Conservation (phyloP, 192 early-diverging fungal genomes). For the Umbelopsis sp. region DNA sequence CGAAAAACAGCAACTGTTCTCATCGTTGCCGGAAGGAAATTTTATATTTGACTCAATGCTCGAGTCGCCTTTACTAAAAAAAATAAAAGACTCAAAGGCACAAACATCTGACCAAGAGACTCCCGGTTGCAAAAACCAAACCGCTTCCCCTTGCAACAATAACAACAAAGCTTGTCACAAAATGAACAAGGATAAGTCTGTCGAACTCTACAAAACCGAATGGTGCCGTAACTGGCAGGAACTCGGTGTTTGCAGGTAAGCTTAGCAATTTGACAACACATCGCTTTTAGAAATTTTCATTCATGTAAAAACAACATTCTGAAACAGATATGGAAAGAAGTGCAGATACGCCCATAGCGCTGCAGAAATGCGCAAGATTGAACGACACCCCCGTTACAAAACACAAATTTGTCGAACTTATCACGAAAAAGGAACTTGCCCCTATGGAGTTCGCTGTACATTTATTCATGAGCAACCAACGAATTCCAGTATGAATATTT, state of each 20-base stretch:
- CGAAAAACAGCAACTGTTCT: conserved; percentile 3
- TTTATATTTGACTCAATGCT: not conserved
- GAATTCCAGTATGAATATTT: not conserved
- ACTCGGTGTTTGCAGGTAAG: conserved; percentile 50
- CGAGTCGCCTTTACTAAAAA: not conserved
- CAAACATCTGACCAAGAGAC: not conserved
- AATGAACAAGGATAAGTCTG: conserved; percentile 6
- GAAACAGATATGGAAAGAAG: conserved; percentile 79
- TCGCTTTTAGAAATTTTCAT: not conserved
- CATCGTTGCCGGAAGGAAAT: not conserved
- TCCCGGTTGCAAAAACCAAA: not conserved
- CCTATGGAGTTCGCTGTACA: conserved; percentile 93
- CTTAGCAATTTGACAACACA: not conserved
- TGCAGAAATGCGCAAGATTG: conserved; percentile 76
- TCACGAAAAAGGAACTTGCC: conserved; percentile 85
- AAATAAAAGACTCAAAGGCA: conserved; percentile 1
- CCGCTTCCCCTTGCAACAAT: not conserved
- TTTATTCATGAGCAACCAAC: conserved; percentile 78
- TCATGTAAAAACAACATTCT: not conserved
- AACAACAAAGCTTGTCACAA: not conserved
- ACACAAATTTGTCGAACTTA: conserved; percentile 94
- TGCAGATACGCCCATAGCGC: conserved; percentile 94
- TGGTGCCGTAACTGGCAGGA: conserved; percentile 54
- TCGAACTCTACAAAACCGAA: conserved; percentile 50
- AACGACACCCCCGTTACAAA: conserved; percentile 93